These are phyloP conservation scores for Gyrodon lividus DNA, from an alignment of 768 basidiomycete species.

Conservation along the genomic window DNA sequence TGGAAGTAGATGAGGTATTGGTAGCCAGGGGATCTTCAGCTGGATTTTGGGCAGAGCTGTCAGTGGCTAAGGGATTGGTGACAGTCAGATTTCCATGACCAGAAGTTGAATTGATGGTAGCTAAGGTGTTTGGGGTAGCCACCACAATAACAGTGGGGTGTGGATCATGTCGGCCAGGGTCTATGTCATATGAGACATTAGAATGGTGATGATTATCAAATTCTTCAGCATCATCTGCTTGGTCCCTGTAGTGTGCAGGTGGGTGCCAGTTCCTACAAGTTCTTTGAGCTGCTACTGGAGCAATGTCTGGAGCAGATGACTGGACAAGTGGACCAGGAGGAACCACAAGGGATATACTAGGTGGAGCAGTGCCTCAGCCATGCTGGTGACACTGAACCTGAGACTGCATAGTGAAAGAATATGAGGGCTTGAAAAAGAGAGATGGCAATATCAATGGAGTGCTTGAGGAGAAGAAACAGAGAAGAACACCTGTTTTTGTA, in stretches of 20 bases:
- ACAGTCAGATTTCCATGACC: background rate
- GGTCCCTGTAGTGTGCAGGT: background rate
- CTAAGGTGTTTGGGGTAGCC: background rate
- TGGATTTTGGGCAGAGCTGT: background rate
- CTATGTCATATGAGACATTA: background rate
- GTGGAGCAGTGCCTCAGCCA: too few species aligned
- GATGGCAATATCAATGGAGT: too few species aligned
- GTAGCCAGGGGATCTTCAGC: background rate
- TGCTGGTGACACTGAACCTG: too few species aligned
- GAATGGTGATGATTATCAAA: background rate
- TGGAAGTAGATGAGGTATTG: background rate
- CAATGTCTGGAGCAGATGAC: too few species aligned
- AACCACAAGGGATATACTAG: too few species aligned
- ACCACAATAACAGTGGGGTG: background rate
- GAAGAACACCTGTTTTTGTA: too few species aligned
- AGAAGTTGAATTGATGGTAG: background rate
- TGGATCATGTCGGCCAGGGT: background rate
- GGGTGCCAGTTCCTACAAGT: background rate
- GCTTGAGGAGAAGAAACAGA: too few species aligned
- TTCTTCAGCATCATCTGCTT: background rate
- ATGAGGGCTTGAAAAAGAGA: too few species aligned
- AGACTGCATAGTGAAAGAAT: too few species aligned
- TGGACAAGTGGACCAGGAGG: too few species aligned
- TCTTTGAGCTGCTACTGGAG: too few species aligned
- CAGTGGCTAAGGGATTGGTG: background rate